Base-by-base conservation (phyloP, 1,284 basidiomycete species). In the Ustilago lituana region DNA sequence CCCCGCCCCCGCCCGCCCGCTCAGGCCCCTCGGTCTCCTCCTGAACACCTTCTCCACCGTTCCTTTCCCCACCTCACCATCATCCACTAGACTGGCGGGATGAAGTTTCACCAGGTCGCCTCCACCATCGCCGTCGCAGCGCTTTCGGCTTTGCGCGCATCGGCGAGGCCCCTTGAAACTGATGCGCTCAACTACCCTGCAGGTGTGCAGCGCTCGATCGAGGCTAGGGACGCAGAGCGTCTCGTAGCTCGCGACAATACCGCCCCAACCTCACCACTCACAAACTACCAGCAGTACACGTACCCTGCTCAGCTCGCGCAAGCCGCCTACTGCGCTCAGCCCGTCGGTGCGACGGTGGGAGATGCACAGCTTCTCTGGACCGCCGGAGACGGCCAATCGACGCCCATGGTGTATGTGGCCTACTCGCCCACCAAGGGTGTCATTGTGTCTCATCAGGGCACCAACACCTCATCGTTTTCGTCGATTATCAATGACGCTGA, bases 361-460 rank as follows among this genome's bases (percentile, higher is more conserved):
- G 70, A 68, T 19, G 63, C 72, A 11, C 44, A 55, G 38, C 60
- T 79, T 14, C 64, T 77, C 19, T 76, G 71, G 62, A 50, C 54
- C 1, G 52, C 46, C 7, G 77, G 77, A 22, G 71, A 79, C 50
- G 75, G 73, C 10, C 36, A 53, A 32, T 32, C 50, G 26, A 61
- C 52, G 2, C 77, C 74, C 22, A 58, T 50, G 40, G 66, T 57
- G 9, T 66, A 59, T 23, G 64, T 78, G 0, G 75, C 73, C 40
- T 71, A 75, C 47, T 76, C 76, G 14, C 37, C 68, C 1, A 46
- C 32, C 20, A 53, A 50, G 17, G 73, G 70, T 36, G 72, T 79
- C 39, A 63, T 73, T 11, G 67, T 78, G 4, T 60, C 67, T 7
- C 73, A 72, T 44, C 67, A 76, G 47, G 76, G 76, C 37, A 73